phyloP scores from a whole-genome alignment of 306 rosid species.

The Benincasa hispida region DNA sequence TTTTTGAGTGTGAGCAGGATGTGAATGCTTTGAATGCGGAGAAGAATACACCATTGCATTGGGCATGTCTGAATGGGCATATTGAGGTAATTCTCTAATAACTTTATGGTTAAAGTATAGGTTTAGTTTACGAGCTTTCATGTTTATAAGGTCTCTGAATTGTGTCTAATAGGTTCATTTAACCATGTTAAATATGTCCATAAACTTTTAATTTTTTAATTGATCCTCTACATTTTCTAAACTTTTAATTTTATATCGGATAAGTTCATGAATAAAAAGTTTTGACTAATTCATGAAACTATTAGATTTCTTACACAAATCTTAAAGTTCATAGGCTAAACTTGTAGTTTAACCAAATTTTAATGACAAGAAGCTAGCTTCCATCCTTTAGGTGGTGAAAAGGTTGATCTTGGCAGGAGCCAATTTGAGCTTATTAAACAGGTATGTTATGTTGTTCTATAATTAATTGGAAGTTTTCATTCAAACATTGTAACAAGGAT shows the following conservation, averaged over 20 bases:
- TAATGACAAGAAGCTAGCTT: background rate
- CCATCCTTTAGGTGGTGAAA: slow-evolving; percentile 54
- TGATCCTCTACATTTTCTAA: background rate
- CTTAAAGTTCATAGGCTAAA: too few relatives aligned
- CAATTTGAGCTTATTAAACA: slow-evolving; percentile 48
- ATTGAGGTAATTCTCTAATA: slow-evolving; percentile 35
- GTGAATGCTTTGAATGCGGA: slow-evolving; percentile 62
- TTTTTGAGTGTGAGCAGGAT: slow-evolving; percentile 32
- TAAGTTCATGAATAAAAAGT: too few relatives aligned
- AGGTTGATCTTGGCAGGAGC: slow-evolving; percentile 82
- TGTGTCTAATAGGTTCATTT: background rate
- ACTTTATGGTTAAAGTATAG: background rate
- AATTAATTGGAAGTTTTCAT: background rate
- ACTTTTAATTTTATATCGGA: too few relatives aligned
- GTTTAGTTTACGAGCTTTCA: background rate
- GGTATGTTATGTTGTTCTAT: slow-evolving; percentile 21
- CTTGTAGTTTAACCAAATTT: too few relatives aligned
- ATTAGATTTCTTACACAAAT: too few relatives aligned
- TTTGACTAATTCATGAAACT: too few relatives aligned
- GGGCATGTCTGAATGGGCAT: slow-evolving; percentile 99
- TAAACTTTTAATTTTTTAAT: background rate
- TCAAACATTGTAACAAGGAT: background rate
- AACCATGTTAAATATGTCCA: background rate
- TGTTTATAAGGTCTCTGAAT: too few relatives aligned
- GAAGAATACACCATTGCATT: slow-evolving; percentile 79